Evolutionary conservation across 1,284 basidiomycete genomes (phyloP).

Genomic region (Ustilago shanxiensis): DNA sequence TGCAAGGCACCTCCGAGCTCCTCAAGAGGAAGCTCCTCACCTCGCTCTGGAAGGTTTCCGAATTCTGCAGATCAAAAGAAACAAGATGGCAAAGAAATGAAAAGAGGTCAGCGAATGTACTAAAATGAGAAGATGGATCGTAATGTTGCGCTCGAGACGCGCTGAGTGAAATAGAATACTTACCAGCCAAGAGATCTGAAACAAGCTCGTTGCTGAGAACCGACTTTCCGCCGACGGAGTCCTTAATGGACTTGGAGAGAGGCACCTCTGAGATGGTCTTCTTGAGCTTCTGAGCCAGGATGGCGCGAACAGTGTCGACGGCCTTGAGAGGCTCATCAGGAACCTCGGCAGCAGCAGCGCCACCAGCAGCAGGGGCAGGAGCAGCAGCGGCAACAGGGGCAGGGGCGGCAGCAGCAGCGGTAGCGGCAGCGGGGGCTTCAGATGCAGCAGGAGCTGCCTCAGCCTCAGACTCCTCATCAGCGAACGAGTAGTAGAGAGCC

Average conservation of each 20-base stretch:
- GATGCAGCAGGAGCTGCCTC: conserved; percentile 73
- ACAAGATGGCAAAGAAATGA: conserved; percentile 17
- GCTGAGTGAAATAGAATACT: conserved; percentile 10
- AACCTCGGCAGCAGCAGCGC: conserved; percentile 76
- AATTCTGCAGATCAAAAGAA: conserved; percentile 64
- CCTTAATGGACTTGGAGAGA: conserved; percentile 95
- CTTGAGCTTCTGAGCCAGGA: conserved; percentile 98
- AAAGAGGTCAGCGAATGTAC: conserved; percentile 42
- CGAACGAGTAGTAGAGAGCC: conserved; percentile 97
- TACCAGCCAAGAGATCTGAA: conserved; percentile 79
- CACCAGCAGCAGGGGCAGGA: conserved; percentile 72
- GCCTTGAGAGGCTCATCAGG: conserved; percentile 93
- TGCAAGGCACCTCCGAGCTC: conserved; percentile 90
- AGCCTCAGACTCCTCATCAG: conserved; percentile 78
- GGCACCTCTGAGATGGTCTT: conserved; percentile 90
- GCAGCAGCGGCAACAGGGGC: conserved; percentile 73
- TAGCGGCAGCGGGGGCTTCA: conserved; percentile 69
- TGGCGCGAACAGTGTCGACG: conserved; percentile 85
- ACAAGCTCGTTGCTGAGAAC: conserved; percentile 97
- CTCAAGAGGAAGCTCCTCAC: conserved; percentile 88
- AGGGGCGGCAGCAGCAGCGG: conserved; percentile 70
- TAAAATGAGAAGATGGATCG: neutral
- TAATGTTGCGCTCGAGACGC: neutral
- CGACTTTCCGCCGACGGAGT: conserved; percentile 97
- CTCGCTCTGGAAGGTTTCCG: conserved; percentile 83